Evolutionary conservation across 2,329 filamentous ascomycete species (phyloP), one percentile per base, ranked within the genome.

Genomic region (Pyrenophora seminiperda): DNA sequence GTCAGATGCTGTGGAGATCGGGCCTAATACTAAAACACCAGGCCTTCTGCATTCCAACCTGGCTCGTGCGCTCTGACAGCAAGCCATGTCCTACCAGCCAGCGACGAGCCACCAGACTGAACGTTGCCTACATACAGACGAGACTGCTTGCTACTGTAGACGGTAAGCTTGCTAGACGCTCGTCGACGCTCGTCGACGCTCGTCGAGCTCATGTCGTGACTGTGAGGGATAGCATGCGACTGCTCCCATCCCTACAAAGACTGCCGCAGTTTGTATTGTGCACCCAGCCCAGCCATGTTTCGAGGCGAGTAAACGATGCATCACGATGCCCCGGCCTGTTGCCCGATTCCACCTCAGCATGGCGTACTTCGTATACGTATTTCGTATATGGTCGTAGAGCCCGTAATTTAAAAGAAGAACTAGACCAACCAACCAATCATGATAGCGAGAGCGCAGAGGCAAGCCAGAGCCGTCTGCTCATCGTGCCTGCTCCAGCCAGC

Each of bases 1-100:
- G 49, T 52, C 42, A 43, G 47, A 47, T 42, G 37, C 39, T 59
- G 62, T 62, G 55, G 62, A 51, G 59, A 56, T 54, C 42, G 43
- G 44, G 44, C 34, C 50, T 51, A 41, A 34, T 30, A 46, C 50
- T 51, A 41, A 34, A 33, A 46, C 39, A 50, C 44, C 45, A 47
- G 40, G 51, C 42, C 47, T 41, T 46, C 32, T 42, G 39, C 53
- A 32, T 47, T 34, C 24, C 40, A 43, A 20, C 13, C 29, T 47
- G 55, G 55, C 47, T 48, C 41, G 50, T 54, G 53, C 56, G 47
- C 47, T 15, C 24, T 22, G 32, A 39, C 27, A 32, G 33, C 30
- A 22, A 29, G 41, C 42, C 30, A 41, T 33, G 41, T 46, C 19
- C 24, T 32, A n/a, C 42, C 33, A 18, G 30, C 17, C 10, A 10